A percentile compares a stretch with the other conserved stretches of the same genome.
Conservation (phyloP, 345 rosid genomes). For the Orychophragmus violaceus region DNA sequence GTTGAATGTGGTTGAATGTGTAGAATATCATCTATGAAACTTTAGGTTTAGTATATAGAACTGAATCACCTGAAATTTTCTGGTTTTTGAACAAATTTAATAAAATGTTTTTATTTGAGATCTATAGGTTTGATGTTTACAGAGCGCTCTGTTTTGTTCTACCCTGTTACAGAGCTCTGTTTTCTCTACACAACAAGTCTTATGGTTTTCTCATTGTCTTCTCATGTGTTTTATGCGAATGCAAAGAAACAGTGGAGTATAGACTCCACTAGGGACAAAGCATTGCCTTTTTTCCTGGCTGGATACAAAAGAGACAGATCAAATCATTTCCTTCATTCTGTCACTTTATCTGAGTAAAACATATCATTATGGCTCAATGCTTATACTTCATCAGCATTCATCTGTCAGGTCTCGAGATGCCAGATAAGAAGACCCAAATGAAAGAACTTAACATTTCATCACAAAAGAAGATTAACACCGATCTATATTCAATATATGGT, state of each 20-base stretch:
- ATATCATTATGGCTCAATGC: background rate
- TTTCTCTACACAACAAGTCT: background rate
- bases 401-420: background rate
- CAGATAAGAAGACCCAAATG: background rate
- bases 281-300: background rate
- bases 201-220: background rate
- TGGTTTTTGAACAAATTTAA: background rate
- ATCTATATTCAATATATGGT: too few species aligned
- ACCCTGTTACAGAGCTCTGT: background rate
- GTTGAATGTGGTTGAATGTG: background rate
- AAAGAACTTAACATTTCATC: background rate
- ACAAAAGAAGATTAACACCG: background rate
- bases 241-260: background rate
- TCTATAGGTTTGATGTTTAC: background rate
- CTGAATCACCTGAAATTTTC: background rate
- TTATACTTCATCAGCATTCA: background rate
- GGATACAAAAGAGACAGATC: background rate
- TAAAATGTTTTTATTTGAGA: background rate
- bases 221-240: background rate
- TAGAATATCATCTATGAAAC: background rate
- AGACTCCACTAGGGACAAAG: background rate
- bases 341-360: background rate
- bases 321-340: background rate
- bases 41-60: background rate
- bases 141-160: background rate